Evolutionary conservation across 345 rosid species (phyloP).

Genomic region (Gossypium herbaceum): DNA sequence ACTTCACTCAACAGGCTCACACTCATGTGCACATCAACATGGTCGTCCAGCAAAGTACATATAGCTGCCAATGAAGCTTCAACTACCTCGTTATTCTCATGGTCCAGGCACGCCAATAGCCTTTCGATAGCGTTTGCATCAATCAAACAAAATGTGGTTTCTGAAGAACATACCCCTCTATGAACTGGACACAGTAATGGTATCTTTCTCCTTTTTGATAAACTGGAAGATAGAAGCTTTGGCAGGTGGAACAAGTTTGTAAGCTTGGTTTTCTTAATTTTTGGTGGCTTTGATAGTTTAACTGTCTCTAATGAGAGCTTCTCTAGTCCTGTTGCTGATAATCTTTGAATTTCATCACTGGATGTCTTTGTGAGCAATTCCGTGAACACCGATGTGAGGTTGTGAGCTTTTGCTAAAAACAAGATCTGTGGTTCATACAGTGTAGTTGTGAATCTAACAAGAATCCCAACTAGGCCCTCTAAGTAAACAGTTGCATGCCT

Average conservation of each 20-base stretch:
- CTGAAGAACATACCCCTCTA: slow-evolving; percentile 77
- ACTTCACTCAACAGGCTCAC: slow-evolving; percentile 50
- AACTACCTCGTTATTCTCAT: slow-evolving; percentile 68
- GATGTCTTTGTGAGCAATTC: slow-evolving; percentile 72
- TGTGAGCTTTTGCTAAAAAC: slow-evolving; percentile 58
- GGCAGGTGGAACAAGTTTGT: slow-evolving; percentile 41
- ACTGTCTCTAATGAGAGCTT: slow-evolving; percentile 68
- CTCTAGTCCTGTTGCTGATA: slow-evolving; percentile 76
- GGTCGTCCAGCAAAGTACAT: slow-evolving; percentile 77
- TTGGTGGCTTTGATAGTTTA: slow-evolving; percentile 51
- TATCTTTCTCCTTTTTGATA: slow-evolving; percentile 41
- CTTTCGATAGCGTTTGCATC: slow-evolving; percentile 78
- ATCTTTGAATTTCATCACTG: slow-evolving; percentile 75
- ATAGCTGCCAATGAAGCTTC: slow-evolving; percentile 81
- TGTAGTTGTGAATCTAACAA: slow-evolving; percentile 84
- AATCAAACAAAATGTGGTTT: slow-evolving; percentile 74
- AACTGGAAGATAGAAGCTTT: slow-evolving; percentile 39
- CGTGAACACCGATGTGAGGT: slow-evolving; percentile 62
- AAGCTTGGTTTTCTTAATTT: slow-evolving; percentile 38
- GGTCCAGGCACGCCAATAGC: slow-evolving; percentile 66
- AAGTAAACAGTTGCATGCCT: slow-evolving; percentile 62
- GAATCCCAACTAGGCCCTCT: slow-evolving; percentile 77
- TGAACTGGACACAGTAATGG: slow-evolving; percentile 57
- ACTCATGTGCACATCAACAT: slow-evolving; percentile 70
- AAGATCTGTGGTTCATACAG: slow-evolving; percentile 65